These are phyloP conservation scores for Solanum clarkiae DNA, from an alignment of 257 asterid species.

Conservation along the genomic window DNA sequence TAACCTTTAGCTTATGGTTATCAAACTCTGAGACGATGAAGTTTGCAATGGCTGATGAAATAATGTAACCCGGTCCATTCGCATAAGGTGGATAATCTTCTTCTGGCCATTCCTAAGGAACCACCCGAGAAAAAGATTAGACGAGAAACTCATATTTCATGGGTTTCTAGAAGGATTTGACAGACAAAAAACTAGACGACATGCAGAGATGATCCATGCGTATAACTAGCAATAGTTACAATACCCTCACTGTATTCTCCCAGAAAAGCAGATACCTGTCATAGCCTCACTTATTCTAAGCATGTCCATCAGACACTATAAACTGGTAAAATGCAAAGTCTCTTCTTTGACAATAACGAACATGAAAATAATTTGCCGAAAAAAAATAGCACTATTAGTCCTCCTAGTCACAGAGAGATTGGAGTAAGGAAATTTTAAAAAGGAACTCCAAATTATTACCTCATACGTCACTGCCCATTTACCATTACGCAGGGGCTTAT, in stretches of 20 bases:
- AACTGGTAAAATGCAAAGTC: background rate
- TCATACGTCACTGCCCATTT: conserved; percentile 94
- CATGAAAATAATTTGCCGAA: background rate
- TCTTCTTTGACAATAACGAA: background rate
- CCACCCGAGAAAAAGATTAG: background rate
- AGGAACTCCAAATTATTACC: conserved; percentile 24
- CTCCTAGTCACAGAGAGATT: background rate
- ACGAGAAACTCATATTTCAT: background rate
- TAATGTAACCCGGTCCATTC: conserved; percentile 85
- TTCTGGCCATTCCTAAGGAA: conserved; percentile 90
- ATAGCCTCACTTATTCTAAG: background rate
- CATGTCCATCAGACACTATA: background rate
- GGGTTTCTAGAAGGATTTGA: background rate
- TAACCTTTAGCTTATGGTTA: conserved; percentile 58
- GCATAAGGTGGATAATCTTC: conserved; percentile 95
- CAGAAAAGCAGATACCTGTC: background rate
- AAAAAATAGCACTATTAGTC: background rate
- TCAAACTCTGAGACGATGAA: conserved; percentile 52
- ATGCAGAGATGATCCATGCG: background rate
- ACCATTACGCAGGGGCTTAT: conserved; percentile 79
- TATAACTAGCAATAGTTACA: background rate
- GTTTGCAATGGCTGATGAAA: conserved; percentile 69
- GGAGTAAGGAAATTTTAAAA: background rate
- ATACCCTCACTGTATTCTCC: background rate
- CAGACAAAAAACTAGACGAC: background rate